Percentiles rank a stretch among this genome's conserved stretches.
Conservation (phyloP, 495 filamentous ascomycete species). For the Apodospora peruviana region DNA sequence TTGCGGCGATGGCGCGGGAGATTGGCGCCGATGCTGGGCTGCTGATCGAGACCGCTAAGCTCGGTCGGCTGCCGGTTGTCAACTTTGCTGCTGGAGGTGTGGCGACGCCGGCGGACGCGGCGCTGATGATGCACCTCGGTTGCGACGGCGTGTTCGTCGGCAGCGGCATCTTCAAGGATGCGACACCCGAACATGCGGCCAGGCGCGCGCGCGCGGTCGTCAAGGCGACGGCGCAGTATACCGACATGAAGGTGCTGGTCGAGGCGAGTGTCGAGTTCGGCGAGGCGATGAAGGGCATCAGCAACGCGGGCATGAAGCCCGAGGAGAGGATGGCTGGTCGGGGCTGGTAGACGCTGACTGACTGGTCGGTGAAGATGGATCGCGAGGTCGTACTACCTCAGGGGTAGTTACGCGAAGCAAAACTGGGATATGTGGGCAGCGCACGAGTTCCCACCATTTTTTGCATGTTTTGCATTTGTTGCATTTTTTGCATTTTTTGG, state of each 20-base stretch:
- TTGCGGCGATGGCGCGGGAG: constrained; percentile 74
- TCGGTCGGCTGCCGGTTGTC: constrained; percentile 87
- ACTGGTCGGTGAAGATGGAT: too few species aligned
- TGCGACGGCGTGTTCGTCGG: constrained; percentile 98
- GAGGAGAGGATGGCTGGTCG: constrained; percentile 77
- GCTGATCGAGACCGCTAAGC: constrained; percentile 77
- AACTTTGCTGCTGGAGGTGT: constrained; percentile 99
- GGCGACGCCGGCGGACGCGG: constrained; percentile 93
- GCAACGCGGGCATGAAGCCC: constrained; percentile 65
- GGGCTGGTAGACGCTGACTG: constrained; percentile 69
- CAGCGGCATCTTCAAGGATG: constrained; percentile 87
- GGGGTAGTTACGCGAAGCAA: background rate
- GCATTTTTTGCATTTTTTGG: too few species aligned
- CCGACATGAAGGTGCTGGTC: constrained; percentile 79
- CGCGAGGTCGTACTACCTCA: background rate
- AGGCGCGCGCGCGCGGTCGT: constrained; percentile 91
- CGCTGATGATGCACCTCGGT: constrained; percentile 98
- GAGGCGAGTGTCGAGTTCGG: constrained; percentile 83
- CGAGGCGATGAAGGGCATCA: constrained; percentile 95
- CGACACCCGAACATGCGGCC: constrained; percentile 67
- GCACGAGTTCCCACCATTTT: too few species aligned
- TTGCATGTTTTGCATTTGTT: too few species aligned
- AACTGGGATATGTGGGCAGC: too few species aligned
- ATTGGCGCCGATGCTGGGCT: constrained; percentile 69
- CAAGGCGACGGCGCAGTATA: constrained; percentile 84